Evolutionary conservation across 768 basidiomycete genomes (phyloP), one percentile per base, ranked within the genome.

Genomic region (Mycena chlorophos): DNA sequence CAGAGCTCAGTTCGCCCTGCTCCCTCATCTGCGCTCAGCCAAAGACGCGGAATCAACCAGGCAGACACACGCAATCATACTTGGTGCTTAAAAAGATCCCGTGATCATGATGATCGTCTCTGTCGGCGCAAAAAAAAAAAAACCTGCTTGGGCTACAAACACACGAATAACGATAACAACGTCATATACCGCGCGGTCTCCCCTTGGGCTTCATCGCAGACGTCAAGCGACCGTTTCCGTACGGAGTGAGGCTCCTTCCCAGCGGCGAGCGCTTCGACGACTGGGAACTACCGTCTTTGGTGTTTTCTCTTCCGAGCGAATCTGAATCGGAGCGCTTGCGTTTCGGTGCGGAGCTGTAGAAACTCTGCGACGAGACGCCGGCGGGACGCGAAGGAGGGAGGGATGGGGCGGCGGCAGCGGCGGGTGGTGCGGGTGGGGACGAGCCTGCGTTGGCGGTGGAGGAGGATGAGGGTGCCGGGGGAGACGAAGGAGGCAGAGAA

Each of bases 401-500:
- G n/a, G n/a, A n/a, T n/a, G n/a, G n/a, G n/a, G n/a, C n/a, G n/a
- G n/a, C n/a, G n/a, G n/a, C n/a, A n/a, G n/a, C n/a, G n/a, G 55
- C 29, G 30, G 63, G 50, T 22, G 60, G 59, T 20, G 62, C 22
- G 26, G 58, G 58, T 34, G 69, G 60, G 13, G 69, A 70, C 27
- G 74, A 68, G 28, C 71, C 63, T 22, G 75, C 64, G 27, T n/a
- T n/a, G n/a, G n/a, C n/a, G n/a, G n/a, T n/a, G n/a, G 53, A 28
- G 20, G 63, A 49, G 3, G 73, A 77, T 34, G 63, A 64, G 28
- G 65, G 71, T 46, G 68, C 69, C 12, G 68, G 65, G 19, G 70
- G 68, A 8, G 63, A 63, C 25, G 68, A 57, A 8, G 56, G 58
- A 19, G 66, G 62, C 10, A 61, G 64, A n/a, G 65, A 50, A n/a